Percentiles rank a stretch among this genome's conserved stretches.
Evolutionary conservation across 192 early-diverging fungal genomes (phyloP).

Genomic region (Coemansia reversa): DNA sequence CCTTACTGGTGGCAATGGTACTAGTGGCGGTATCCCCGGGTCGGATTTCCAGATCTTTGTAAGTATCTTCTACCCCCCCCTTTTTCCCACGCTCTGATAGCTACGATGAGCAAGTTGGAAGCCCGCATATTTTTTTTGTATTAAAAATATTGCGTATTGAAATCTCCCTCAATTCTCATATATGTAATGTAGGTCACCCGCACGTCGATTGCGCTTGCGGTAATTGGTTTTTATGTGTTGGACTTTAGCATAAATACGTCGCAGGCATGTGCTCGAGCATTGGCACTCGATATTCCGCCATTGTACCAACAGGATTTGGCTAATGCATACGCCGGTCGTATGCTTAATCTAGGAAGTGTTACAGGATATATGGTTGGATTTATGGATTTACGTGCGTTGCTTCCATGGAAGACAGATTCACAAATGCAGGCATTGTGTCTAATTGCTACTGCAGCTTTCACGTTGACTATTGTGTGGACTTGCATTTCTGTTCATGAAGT

Average conservation of each 20-base stretch:
- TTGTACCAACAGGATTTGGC: conserved; percentile 77
- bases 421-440: conserved; percentile 85
- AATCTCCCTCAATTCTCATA: too few relatives aligned
- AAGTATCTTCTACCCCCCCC: conserved; percentile 3
- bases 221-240: conserved; percentile 82
- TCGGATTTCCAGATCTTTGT: conserved; percentile 31
- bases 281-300: conserved; percentile 84
- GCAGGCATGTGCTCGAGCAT: conserved; percentile 77
- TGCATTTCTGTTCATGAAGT: conserved; percentile 65
- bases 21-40: conserved; percentile 11
- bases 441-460: conserved; percentile 71
- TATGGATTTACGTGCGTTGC: conserved; percentile 66
- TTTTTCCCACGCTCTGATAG: neutral
- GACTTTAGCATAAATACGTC: conserved; percentile 94
- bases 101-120: too few relatives aligned
- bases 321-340: conserved; percentile 82
- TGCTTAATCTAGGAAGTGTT: conserved; percentile 86
- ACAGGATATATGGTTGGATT: conserved; percentile 86
- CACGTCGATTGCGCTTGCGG: conserved; percentile 69
- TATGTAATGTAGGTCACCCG: conserved; percentile 37
- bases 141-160: too few relatives aligned
- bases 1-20: conserved; percentile 5
- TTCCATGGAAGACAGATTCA: conserved; percentile 65
- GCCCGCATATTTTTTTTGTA: neutral
- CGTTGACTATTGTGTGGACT: conserved; percentile 58